These are phyloP conservation scores for Pseudozyma thailandica DNA, from an alignment of 1,284 basidiomycete species.

Conservation along the genomic window DNA sequence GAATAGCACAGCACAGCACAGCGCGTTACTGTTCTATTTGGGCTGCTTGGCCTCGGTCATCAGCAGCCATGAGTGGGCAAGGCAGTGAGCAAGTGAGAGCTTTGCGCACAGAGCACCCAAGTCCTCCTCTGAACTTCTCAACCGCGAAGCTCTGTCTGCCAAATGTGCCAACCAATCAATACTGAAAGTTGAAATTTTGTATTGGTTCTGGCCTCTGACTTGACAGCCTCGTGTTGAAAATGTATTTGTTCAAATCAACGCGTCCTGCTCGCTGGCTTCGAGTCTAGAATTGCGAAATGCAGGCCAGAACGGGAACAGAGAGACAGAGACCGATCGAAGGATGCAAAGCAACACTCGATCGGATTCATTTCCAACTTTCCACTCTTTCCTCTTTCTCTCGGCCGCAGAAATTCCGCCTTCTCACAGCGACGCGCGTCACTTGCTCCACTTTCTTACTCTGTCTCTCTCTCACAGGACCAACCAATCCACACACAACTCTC, in stretches of 20 bases:
- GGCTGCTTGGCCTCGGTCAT: not conserved
- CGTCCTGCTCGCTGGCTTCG: too few species aligned
- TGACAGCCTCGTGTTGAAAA: not conserved
- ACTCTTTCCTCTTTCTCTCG: conserved; percentile 8
- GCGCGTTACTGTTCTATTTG: too few species aligned
- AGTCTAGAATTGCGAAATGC: too few species aligned
- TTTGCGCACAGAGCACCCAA: conserved; percentile 9
- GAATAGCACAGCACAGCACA: not conserved
- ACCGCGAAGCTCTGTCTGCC: too few species aligned
- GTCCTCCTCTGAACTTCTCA: too few species aligned
- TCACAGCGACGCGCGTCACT: conserved; percentile 42
- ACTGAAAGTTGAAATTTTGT: too few species aligned
- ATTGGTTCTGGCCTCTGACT: not conserved
- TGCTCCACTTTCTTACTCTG: conserved; percentile 29
- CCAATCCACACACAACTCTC: conserved; percentile 1
- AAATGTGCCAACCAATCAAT: too few species aligned
- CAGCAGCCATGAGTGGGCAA: too few species aligned
- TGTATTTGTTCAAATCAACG: too few species aligned
- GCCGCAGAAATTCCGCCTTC: conserved; percentile 21
- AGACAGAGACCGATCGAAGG: conserved; percentile 6
- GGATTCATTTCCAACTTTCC: not conserved
- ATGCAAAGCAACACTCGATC: not conserved
- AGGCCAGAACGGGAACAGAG: not conserved
- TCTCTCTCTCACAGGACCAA: not conserved
- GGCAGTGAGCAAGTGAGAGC: too few species aligned